A percentile compares a stretch with the other conserved stretches of the same genome.
These are phyloP conservation scores for Stentor roeselii DNA, from an alignment of 73 alveolate genomes.

Conservation along the genomic window DNA sequence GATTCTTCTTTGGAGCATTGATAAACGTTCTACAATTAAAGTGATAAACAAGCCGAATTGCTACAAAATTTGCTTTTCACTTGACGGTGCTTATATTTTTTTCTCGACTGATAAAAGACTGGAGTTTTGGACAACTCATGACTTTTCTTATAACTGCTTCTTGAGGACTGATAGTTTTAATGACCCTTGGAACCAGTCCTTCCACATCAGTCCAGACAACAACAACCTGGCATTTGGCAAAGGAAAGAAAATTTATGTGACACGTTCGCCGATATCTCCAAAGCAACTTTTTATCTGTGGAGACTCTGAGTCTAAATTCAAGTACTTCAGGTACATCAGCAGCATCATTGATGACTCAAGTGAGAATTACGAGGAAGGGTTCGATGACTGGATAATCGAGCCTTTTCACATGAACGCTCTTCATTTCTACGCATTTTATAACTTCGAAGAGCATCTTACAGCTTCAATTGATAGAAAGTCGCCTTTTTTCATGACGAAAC, in stretches of 20 bases:
- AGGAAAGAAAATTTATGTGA: not conserved
- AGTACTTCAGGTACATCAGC: not conserved
- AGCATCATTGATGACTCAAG: not conserved
- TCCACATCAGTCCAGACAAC: not conserved
- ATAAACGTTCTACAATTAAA: not conserved
- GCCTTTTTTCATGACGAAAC: not conserved
- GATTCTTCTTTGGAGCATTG: not conserved
- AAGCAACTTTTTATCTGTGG: not conserved
- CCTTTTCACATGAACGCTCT: not conserved
- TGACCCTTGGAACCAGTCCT: not conserved
- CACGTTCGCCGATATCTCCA: not conserved
- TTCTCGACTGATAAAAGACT: not conserved
- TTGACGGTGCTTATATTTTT: not conserved
- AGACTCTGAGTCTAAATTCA: not conserved
- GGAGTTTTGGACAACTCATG: not conserved
- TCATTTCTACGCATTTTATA: not conserved
- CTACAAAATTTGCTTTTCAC: not conserved
- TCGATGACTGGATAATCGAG: not conserved
- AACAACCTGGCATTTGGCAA: not conserved
- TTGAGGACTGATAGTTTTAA: too few relatives aligned
- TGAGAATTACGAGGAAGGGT: not conserved
- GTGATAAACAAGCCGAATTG: not conserved
- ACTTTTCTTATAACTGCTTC: not conserved
- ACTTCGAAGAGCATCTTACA: not conserved
- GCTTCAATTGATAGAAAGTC: not conserved